These are phyloP conservation scores for Pseudogymnoascus pannorum DNA, from an alignment of 2,329 filamentous ascomycete species.

Conservation along the genomic window DNA sequence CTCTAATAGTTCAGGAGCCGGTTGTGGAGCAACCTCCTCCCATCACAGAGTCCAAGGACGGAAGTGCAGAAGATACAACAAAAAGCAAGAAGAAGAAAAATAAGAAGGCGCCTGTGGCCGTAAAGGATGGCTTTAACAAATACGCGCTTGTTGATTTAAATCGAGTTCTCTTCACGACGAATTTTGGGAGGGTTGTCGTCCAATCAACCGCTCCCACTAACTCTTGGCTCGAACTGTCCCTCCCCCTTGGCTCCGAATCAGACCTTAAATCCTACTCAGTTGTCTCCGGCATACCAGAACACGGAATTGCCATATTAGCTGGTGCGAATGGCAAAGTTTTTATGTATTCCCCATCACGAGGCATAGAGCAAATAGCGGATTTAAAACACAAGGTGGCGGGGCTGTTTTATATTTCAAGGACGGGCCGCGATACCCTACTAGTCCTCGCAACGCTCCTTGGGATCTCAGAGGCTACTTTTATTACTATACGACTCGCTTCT, in stretches of 20 bases:
- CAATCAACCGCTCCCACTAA: conserved; percentile 27
- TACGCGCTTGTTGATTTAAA: conserved; percentile 53
- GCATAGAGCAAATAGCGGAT: conserved; percentile 13
- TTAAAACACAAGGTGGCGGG: conserved; percentile 18
- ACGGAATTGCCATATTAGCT: conserved; percentile 37
- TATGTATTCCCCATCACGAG: conserved; percentile 15
- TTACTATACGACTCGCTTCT: conserved; percentile 18
- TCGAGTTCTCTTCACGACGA: conserved; percentile 50
- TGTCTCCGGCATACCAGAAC: conserved; percentile 30
- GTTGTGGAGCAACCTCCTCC: background rate
- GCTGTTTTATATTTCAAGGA: conserved; percentile 25
- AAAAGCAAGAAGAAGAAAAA: conserved; percentile 20
- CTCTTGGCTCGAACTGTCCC: conserved; percentile 25
- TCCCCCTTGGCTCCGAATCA: conserved; percentile 24
- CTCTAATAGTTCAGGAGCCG: background rate
- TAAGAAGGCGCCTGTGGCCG: conserved; percentile 27
- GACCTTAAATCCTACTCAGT: conserved; percentile 43
- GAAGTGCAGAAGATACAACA: background rate
- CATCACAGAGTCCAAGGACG: background rate
- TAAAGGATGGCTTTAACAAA: conserved; percentile 45
- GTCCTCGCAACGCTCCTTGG: conserved; percentile 30
- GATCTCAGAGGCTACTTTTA: conserved; percentile 27
- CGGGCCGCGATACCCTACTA: conserved; percentile 9
- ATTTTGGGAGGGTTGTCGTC: conserved; percentile 51
- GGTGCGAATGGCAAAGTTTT: conserved; percentile 35